Percentiles rank a stretch among this genome's conserved stretches.
Evolutionary conservation across 2,329 filamentous ascomycete genomes (phyloP).

Genomic region (Pseudogymnoascus sp.): DNA sequence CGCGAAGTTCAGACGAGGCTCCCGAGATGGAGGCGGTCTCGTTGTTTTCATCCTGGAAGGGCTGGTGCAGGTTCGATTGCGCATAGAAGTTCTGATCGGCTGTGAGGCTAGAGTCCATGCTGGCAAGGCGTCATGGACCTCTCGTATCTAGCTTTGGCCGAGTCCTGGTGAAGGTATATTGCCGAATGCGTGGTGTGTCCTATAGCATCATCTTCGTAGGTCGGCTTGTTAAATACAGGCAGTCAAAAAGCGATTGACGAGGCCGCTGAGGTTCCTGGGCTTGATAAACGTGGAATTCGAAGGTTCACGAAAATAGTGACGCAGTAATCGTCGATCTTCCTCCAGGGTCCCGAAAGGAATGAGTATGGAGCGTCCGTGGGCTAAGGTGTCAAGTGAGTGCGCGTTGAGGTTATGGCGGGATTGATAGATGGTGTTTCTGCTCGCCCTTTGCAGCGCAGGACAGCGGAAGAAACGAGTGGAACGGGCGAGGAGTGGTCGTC

Average conservation of each 20-base stretch:
- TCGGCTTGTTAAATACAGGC: neutral
- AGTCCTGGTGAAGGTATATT: slow-evolving; percentile 2
- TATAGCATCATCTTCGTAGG: neutral
- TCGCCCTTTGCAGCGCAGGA: neutral
- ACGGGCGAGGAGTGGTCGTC: neutral
- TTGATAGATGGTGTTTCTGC: neutral
- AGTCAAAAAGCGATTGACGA: neutral
- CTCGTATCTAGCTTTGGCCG: slow-evolving; percentile 2
- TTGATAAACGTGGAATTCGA: neutral
- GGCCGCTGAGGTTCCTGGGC: neutral
- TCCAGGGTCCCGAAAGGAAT: neutral
- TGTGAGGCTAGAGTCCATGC: slow-evolving; percentile 27
- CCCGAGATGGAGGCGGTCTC: neutral
- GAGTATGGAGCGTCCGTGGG: neutral
- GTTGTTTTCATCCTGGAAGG: neutral
- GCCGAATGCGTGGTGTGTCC: neutral
- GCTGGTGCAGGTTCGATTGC: neutral
- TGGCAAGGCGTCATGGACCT: slow-evolving; percentile 15
- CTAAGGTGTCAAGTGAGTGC: neutral
- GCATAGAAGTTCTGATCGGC: slow-evolving; percentile 29
- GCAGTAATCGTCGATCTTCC: slow-evolving; percentile 2
- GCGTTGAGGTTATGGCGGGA: neutral
- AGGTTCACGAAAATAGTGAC: neutral
- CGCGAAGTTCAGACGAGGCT: neutral
- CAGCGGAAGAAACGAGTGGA: neutral